Conservation (phyloP, 768 basidiomycete genomes). For the Termitomyces sp. region DNA sequence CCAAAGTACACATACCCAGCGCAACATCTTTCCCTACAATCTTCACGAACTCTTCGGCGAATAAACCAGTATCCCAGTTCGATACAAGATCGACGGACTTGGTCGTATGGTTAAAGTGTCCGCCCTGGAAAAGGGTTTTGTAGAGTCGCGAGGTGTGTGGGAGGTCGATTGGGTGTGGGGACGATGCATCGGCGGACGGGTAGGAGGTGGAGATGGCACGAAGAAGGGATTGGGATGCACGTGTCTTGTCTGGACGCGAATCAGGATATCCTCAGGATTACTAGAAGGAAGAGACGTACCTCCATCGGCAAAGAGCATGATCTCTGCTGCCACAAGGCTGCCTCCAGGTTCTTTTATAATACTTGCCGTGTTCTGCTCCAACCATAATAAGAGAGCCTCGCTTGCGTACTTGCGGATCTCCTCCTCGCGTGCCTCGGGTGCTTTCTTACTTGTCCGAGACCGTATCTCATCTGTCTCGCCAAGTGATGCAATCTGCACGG, state of each 20-base stretch:
- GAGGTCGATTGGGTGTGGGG: conserved; percentile 70
- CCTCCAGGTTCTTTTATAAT: conserved; percentile 74
- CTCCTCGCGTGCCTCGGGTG: conserved; percentile 47
- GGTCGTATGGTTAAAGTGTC: conserved; percentile 71
- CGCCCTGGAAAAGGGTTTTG: conserved; percentile 87
- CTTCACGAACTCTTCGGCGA: conserved; percentile 54
- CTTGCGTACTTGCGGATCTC: conserved; percentile 77
- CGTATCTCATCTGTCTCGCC: conserved; percentile 69
- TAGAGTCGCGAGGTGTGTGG: conserved; percentile 80
- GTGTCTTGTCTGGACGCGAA: conserved; percentile 59
- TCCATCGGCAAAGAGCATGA: conserved; percentile 82
- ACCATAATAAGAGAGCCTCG: conserved; percentile 64
- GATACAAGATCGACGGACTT: conserved; percentile 45
- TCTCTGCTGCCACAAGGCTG: conserved; percentile 70
- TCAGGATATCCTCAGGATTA: not conserved
- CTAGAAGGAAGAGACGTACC: conserved; percentile 40
- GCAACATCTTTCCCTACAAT: conserved; percentile 46
- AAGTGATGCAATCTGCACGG: conserved; percentile 64
- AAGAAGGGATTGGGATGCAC: conserved; percentile 57
- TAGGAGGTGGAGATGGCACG: conserved; percentile 49
- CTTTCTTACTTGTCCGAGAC: conserved; percentile 82
- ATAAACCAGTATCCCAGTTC: conserved; percentile 51
- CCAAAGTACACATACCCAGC: conserved; percentile 49
- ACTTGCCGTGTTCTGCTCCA: conserved; percentile 54
- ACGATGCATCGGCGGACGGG: conserved; percentile 42